Percentiles rank a stretch among this genome's conserved stretches.
These are phyloP conservation scores for Mortierella sp. DNA, from an alignment of 371 early-diverging fungal genomes.

Conservation along the genomic window DNA sequence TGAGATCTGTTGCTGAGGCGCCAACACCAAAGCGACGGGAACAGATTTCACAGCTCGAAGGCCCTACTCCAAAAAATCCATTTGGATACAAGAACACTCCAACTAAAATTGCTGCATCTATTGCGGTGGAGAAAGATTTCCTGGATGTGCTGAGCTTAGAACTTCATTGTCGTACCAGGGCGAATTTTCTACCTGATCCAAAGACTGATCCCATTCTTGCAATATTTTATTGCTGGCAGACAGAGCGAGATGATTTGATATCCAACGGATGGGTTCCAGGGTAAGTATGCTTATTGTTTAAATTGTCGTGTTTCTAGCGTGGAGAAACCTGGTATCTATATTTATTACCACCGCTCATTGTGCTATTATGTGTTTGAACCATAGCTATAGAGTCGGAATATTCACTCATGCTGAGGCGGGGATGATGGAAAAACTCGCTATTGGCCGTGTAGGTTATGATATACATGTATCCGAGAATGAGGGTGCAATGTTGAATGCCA, in stretches of 20 bases:
- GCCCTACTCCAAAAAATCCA: slow-evolving; percentile 67
- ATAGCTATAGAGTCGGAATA: slow-evolving; percentile 35
- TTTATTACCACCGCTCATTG: not conserved
- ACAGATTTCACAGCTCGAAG: slow-evolving; percentile 63
- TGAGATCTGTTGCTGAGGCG: slow-evolving; percentile 23
- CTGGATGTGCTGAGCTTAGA: slow-evolving; percentile 60
- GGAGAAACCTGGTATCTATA: not conserved
- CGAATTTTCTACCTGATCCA: slow-evolving; percentile 52
- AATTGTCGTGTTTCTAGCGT: not conserved
- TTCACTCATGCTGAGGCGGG: slow-evolving; percentile 36
- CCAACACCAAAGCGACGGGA: slow-evolving; percentile 40
- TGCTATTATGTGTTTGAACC: not conserved
- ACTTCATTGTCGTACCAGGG: slow-evolving; percentile 48
- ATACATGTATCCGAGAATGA: slow-evolving; percentile 59
- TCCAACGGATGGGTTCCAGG: slow-evolving; percentile 57
- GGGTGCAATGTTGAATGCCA: slow-evolving; percentile 60
- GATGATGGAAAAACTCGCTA: slow-evolving; percentile 26
- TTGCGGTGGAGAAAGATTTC: slow-evolving; percentile 57
- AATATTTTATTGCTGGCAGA: slow-evolving; percentile 53
- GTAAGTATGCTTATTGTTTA: slow-evolving; percentile 11
- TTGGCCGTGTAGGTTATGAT: slow-evolving; percentile 22
- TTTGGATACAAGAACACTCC: slow-evolving; percentile 74
- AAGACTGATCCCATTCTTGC: slow-evolving; percentile 50
- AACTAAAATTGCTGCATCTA: slow-evolving; percentile 52
- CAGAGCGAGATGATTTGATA: slow-evolving; percentile 29